Evolutionary conservation across 163 green algal species (phyloP), one percentile per base, ranked within the genome.

Genomic region (Volvox carteri): DNA sequence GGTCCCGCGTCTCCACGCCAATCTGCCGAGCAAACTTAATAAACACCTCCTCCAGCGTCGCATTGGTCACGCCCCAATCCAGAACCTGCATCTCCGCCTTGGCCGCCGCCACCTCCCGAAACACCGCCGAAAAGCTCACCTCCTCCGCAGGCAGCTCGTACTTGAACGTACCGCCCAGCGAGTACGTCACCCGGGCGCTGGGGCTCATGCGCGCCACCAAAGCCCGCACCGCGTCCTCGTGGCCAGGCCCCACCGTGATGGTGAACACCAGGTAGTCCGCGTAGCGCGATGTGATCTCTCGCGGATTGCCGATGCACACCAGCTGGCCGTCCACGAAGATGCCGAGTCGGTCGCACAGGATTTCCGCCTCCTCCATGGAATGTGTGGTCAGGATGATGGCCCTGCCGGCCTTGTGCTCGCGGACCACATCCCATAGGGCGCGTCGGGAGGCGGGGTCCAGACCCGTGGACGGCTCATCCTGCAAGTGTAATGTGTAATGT

Each of bases 311-410:
- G 19, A 99, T 95, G 84, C 97, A 99, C 81, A 97, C 93, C 84
- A 99, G 94, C 78, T 94, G 88, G 16, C 98, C 98, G 91, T 98
- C 94, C 37, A 99, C 96, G 92, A 99, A 99, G 88, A 99, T 99
- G 90, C 97, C 98, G 75, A 99, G 92, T 12, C 97, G 93, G 93
- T 99, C 96, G 81, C 81, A 92, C 84, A 89, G 84, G 21, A 67
- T 76, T 72, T 89, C 84, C 54, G 84, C 84, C 92, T 95, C 96
- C 92, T 97, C 95, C 94, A 97, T 98, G 76, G 87, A 95, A 92
- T 99, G 97, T 2, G 97, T 98, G 72, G 95, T 98, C 35, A 98
- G 94, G 85, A 98, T 95, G 62, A 98, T 95, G 46, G 93, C 95
- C 7, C 95, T 88, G 39, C 95, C 93, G 28, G 86, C 37, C 94